phyloP scores from a whole-genome alignment of 345 rosid species.

The Melaleuca quinquenervia region DNA sequence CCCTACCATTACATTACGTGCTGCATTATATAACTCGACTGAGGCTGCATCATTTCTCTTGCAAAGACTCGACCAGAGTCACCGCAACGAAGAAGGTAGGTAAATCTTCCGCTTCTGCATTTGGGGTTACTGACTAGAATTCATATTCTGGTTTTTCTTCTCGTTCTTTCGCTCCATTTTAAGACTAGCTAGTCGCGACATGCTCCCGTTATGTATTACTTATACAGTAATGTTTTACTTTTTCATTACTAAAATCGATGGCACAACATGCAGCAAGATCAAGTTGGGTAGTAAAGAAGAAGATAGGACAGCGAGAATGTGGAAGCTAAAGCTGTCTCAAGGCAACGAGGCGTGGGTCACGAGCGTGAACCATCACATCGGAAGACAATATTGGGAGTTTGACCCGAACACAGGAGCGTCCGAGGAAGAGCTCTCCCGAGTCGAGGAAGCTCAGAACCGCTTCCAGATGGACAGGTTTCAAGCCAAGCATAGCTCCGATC shows the following conservation, averaged over 20 bases:
- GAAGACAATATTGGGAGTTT: slow-evolving; percentile 51
- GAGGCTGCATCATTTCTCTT: not conserved
- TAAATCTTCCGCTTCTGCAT: not conserved
- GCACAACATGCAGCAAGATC: not conserved
- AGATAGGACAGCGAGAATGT: slow-evolving; percentile 13
- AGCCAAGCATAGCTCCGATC: slow-evolving; percentile 42
- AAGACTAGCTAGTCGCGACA: not conserved
- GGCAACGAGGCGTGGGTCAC: slow-evolving; percentile 18
- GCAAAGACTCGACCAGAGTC: not conserved
- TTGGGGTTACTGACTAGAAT: not conserved
- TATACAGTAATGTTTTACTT: not conserved
- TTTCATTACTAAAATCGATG: not conserved
- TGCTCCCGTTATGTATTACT: not conserved
- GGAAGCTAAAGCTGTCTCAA: slow-evolving; percentile 44
- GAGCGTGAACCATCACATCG: slow-evolving; percentile 24
- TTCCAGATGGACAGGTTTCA: slow-evolving; percentile 26
- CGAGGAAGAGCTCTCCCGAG: slow-evolving; percentile 14
- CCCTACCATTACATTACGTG: not conserved
- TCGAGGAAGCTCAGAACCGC: slow-evolving; percentile 11
- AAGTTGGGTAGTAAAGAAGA: not conserved
- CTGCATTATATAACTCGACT: not conserved
- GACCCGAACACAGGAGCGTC: slow-evolving; percentile 19
- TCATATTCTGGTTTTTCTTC: not conserved
- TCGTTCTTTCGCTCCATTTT: not conserved
- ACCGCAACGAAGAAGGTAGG: not conserved